These are phyloP conservation scores for Diplotaxis tenuifolia DNA, from an alignment of 345 rosid species.

Conservation along the genomic window DNA sequence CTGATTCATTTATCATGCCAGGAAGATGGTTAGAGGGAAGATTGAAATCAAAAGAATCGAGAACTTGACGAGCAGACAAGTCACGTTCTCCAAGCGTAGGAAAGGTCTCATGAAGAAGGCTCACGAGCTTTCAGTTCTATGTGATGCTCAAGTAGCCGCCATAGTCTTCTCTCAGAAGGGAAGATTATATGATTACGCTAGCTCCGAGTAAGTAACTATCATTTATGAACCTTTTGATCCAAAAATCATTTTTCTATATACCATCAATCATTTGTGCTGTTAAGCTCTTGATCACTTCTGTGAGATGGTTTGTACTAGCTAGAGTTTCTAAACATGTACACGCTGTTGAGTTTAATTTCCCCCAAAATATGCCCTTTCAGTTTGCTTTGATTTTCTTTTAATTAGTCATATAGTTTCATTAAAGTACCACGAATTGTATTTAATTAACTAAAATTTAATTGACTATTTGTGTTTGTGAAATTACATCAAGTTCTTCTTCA, in stretches of 20 bases:
- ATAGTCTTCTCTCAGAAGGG: conserved; percentile 52
- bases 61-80: conserved; percentile 50
- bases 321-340: not conserved
- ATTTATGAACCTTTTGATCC: not conserved
- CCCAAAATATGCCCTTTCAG: conserved; percentile 15
- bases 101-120: conserved; percentile 61
- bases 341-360: not conserved
- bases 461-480: not conserved
- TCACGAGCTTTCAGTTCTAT: conserved; percentile 46
- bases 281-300: not conserved
- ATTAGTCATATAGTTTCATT: not conserved
- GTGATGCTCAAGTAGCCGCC: conserved; percentile 47
- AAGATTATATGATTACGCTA: conserved; percentile 44
- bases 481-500: conserved; percentile 1
- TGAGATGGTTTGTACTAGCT: not conserved
- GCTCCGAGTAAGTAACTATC: conserved; percentile 41
- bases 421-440: not conserved
- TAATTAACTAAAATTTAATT: not conserved
- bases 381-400: not conserved
- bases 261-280: not conserved
- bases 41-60: conserved; percentile 50
- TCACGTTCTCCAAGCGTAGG: conserved; percentile 55
- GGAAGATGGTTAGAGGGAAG: conserved; percentile 52
- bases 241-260: not conserved
- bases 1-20: not conserved